Evolutionary conservation across 345 rosid species (phyloP).

Genomic region (Odontarrhena argentea): DNA sequence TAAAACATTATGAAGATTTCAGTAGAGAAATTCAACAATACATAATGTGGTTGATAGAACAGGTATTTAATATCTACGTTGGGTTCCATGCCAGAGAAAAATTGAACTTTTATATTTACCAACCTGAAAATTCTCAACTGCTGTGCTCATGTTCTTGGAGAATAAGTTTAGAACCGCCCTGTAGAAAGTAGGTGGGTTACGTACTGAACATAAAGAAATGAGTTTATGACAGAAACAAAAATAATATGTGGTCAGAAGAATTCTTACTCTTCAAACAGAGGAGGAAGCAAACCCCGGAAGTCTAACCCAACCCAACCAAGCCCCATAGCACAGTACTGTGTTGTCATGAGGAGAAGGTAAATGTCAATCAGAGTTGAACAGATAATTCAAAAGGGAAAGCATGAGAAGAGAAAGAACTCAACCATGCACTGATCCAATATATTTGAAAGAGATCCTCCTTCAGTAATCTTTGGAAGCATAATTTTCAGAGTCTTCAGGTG

Average conservation of each 20-base stretch:
- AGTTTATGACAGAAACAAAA: background rate
- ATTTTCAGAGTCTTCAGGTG: slow-evolving; percentile 92
- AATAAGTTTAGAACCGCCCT: slow-evolving; percentile 92
- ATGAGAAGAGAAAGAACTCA: slow-evolving; percentile 35
- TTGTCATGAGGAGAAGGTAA: slow-evolving; percentile 29
- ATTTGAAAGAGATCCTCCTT: slow-evolving; percentile 92
- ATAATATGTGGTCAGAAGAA: background rate
- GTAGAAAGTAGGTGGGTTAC: slow-evolving; percentile 37
- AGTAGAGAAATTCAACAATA: slow-evolving; percentile 16
- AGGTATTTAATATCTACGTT: background rate
- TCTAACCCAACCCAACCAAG: slow-evolving; percentile 96
- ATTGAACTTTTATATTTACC: slow-evolving; percentile 6
- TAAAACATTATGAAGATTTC: slow-evolving; percentile 37
- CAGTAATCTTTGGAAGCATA: slow-evolving; percentile 95
- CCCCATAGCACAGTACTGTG: slow-evolving; percentile 93
- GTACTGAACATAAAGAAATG: slow-evolving; percentile 8
- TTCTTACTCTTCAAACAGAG: slow-evolving; percentile 86
- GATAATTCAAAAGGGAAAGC: background rate
- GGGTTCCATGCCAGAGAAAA: slow-evolving; percentile 6
- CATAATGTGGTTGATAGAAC: background rate
- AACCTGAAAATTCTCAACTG: slow-evolving; percentile 93
- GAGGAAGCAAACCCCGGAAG: slow-evolving; percentile 93
- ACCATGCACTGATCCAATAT: slow-evolving; percentile 97
- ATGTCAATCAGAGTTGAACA: slow-evolving; percentile 24
- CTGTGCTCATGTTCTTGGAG: slow-evolving; percentile 80